Percentiles rank a stretch among this genome's conserved stretches.
Evolutionary conservation across 805 yeast genomes (phyloP).

Genomic region (Candida berthetii): DNA sequence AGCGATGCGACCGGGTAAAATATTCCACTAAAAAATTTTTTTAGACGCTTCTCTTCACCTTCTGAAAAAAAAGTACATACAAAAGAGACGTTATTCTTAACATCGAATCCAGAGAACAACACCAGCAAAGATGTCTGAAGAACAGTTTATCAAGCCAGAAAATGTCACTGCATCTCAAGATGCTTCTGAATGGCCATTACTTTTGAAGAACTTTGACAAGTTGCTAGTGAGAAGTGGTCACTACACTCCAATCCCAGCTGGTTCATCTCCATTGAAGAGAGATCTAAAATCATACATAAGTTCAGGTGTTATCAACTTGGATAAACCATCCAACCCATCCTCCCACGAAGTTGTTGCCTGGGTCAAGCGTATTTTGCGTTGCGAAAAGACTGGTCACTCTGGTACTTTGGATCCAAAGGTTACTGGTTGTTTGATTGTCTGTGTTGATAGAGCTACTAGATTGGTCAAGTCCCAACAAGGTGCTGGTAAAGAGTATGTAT

Average conservation of each 20-base stretch:
- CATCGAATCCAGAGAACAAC: too few species aligned
- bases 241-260: conserved; percentile 95
- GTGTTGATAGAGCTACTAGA: conserved; percentile 97
- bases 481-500: conserved; percentile 99
- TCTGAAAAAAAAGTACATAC: background rate
- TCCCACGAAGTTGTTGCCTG: conserved; percentile 99
- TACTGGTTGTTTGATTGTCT: conserved; percentile 97
- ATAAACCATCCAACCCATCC: conserved; percentile 97
- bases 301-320: conserved; percentile 95
- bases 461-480: conserved; percentile 98
- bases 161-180: conserved; percentile 70
- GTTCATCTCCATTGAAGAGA: conserved; percentile 91
- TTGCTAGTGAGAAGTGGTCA: conserved; percentile 93
- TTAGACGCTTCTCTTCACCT: too few species aligned
- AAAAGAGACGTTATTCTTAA: too few species aligned
- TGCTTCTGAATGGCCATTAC: conserved; percentile 92
- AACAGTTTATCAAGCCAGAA: conserved; percentile 85
- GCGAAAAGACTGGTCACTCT: conserved; percentile 97
- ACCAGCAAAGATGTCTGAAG: conserved; percentile 46
- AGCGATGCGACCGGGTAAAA: conserved; percentile 2
- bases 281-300: conserved; percentile 85
- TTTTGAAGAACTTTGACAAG: conserved; percentile 91
- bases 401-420: conserved; percentile 99
- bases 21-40: too few species aligned
- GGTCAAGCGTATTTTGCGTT: conserved; percentile 93